phyloP scores from a whole-genome alignment of 78 protist species.

The Bigelowiella natans region DNA sequence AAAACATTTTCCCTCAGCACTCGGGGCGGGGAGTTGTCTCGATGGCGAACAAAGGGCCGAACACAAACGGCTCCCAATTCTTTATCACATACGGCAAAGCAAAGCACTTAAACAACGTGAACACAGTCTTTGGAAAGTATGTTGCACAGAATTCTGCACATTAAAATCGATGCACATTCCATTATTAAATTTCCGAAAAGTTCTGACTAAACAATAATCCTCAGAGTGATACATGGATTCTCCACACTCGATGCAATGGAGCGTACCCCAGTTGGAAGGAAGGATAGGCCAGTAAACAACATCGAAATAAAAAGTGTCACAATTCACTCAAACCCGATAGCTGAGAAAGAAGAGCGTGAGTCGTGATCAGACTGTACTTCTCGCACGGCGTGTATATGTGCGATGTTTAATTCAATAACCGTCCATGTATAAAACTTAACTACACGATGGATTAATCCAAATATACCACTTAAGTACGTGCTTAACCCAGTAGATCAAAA shows the following conservation, averaged over 20 bases:
- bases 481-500: too few relatives aligned
- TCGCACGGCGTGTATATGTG: too few relatives aligned
- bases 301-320: background rate
- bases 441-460: too few relatives aligned
- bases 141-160: too few relatives aligned
- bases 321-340: conserved; percentile 10
- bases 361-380: too few relatives aligned
- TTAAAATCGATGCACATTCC: background rate
- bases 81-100: conserved; percentile 51
- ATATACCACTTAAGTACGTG: too few relatives aligned
- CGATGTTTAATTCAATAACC: too few relatives aligned
- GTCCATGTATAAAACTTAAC: too few relatives aligned
- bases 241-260: conserved; percentile 74
- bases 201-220: background rate
- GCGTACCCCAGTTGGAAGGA: conserved; percentile 14
- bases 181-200: background rate
- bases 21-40: conserved; percentile 58
- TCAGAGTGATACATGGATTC: conserved; percentile 65
- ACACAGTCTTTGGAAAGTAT: conserved; percentile 71
- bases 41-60: conserved; percentile 65
- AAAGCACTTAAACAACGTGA: conserved; percentile 55
- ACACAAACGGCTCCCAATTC: conserved; percentile 54
- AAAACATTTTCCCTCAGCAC: conserved; percentile 13
- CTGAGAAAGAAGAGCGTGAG: conserved; percentile 19
- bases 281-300: background rate